phyloP scores from a whole-genome alignment of 257 asterid genomes.

The Catharanthus roseus region DNA sequence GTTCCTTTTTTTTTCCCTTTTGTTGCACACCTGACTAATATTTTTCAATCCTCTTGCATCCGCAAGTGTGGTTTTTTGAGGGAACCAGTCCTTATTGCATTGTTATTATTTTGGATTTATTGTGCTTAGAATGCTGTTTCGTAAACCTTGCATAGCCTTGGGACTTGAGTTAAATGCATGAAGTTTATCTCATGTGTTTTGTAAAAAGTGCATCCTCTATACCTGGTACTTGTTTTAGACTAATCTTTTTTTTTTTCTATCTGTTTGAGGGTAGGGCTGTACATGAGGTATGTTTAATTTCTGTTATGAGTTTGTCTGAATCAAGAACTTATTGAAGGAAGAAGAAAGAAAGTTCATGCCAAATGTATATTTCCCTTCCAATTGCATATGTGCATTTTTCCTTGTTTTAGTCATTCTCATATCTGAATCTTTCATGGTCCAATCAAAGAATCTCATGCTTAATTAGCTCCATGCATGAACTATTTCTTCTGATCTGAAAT shows the following conservation, averaged over 20 bases:
- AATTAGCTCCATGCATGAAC: not conserved
- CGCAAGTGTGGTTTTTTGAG: not conserved
- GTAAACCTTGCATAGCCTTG: not conserved
- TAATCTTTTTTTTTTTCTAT: not conserved
- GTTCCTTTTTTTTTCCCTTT: no score
- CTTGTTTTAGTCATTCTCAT: not conserved
- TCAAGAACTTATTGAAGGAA: not conserved
- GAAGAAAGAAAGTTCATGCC: not conserved
- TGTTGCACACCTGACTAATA: not conserved
- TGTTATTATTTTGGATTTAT: not conserved
- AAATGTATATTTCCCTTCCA: not conserved
- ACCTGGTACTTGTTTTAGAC: not conserved
- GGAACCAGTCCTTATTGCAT: not conserved
- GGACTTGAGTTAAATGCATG: not conserved
- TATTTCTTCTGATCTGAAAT: not conserved
- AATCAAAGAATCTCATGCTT: slow-evolving; percentile 3
- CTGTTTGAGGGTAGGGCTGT: not conserved
- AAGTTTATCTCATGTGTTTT: not conserved
- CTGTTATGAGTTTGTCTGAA: not conserved
- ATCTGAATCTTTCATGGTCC: not conserved
- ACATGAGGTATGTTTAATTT: not conserved
- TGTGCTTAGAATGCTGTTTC: not conserved
- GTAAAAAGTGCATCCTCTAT: not conserved
- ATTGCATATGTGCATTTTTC: not conserved
- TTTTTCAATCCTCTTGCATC: not conserved